Percentiles rank a stretch among this genome's conserved stretches.
Conservation (phyloP, 1,284 basidiomycete genomes). For the Meira miltonrushii region DNA sequence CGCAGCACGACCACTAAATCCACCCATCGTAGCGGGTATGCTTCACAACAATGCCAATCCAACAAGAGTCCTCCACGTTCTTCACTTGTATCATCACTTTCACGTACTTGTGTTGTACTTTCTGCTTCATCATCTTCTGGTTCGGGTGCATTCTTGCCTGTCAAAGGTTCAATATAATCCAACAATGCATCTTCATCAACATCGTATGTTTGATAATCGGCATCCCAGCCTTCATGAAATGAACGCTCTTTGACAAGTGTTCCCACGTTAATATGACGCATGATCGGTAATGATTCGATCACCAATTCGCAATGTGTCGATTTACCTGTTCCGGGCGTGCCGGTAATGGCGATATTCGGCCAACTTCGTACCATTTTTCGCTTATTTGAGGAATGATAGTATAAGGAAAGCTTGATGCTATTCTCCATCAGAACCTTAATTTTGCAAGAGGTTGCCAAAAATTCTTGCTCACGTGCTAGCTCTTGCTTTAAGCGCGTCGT, state of each 20-base stretch:
- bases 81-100: constrained; percentile 10
- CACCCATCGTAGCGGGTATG: constrained; percentile 92
- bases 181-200: constrained; percentile 75
- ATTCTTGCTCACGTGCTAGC: too few species aligned
- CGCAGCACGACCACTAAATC: constrained; percentile 92
- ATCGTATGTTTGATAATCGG: constrained; percentile 89
- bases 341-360: constrained; percentile 88
- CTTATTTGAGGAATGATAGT: too few species aligned
- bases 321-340: constrained; percentile 78
- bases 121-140: constrained; percentile 25
- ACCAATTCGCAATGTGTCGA: constrained; percentile 69
- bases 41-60: constrained; percentile 94
- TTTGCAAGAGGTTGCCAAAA: too few species aligned
- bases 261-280: constrained; percentile 76
- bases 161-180: constrained; percentile 41
- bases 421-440: too few species aligned
- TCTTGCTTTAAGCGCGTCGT: too few species aligned
- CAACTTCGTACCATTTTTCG: constrained; percentile 22
- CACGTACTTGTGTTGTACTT: neutral
- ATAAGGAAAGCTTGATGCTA: too few species aligned
- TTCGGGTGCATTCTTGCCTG: constrained; percentile 40
- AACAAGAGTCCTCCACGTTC: constrained; percentile 68
- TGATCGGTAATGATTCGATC: constrained; percentile 12
- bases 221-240: constrained; percentile 78
- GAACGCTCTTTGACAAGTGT: constrained; percentile 78